A percentile compares a stretch with the other conserved stretches of the same genome.
phyloP scores from a whole-genome alignment of 202 grass and related monocot species.

The Brachypodium distachyon region DNA sequence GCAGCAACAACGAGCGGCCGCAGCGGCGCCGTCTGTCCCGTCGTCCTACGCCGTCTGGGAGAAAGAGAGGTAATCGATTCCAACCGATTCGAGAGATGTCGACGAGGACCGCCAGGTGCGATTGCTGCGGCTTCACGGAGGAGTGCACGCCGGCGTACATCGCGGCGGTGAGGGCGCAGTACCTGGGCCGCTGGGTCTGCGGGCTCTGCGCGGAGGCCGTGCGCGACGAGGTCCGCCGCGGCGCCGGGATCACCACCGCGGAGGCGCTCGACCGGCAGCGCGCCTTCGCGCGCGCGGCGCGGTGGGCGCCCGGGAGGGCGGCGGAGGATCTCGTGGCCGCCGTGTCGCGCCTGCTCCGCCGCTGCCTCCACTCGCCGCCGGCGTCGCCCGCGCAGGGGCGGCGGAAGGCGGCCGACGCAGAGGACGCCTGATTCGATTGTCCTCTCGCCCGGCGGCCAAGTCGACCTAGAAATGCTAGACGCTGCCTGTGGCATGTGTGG shows the following conservation, averaged over 20 bases:
- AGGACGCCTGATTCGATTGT: conserved; percentile 21
- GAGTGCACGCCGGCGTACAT: conserved; percentile 86
- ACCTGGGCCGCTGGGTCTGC: conserved; percentile 63
- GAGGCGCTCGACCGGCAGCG: conserved; percentile 69
- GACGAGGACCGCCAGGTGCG: conserved; percentile 43
- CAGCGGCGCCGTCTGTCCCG: conserved; percentile 11
- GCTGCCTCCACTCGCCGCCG: conserved; percentile 62
- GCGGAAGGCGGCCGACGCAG: conserved; percentile 25
- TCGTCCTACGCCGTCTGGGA: conserved; percentile 66
- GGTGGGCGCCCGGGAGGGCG: not conserved
- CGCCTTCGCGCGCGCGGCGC: conserved; percentile 36
- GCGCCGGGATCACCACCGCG: conserved; percentile 28
- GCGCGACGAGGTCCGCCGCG: conserved; percentile 64
- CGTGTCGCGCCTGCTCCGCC: conserved; percentile 46
- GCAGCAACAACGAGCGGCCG: not conserved
- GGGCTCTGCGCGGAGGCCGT: conserved; percentile 72
- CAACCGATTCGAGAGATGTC: too few relatives aligned
- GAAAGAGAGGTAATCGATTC: conserved; percentile 45
- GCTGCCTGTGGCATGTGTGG: too few relatives aligned
- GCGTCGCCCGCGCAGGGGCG: conserved; percentile 10
- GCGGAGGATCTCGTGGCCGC: conserved; percentile 52
- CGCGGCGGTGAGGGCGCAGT: conserved; percentile 41
- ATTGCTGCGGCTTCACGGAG: conserved; percentile 81
- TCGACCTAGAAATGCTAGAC: too few relatives aligned
- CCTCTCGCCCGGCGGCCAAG: too few relatives aligned